A percentile compares a stretch with the other conserved stretches of the same genome.
These are phyloP conservation scores for Globisporangium echinulatum DNA, from an alignment of 352 stramenopile genomes.

Conservation along the genomic window DNA sequence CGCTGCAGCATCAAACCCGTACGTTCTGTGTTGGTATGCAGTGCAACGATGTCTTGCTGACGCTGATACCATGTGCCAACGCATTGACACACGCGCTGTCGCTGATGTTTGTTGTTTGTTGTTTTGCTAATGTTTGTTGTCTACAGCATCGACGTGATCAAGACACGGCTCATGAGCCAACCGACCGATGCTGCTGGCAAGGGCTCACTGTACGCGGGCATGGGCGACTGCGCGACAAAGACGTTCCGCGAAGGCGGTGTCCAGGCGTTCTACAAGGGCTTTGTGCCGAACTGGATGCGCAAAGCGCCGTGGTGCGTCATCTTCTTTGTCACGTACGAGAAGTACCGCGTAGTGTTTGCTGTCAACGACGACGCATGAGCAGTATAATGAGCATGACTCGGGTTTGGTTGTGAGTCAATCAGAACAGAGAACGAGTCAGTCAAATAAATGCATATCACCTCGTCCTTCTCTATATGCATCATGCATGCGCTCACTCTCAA, in stretches of 20 bases:
- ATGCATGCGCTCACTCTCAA: too few species aligned
- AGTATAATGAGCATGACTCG: too few species aligned
- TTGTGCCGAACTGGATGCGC: conserved; percentile 84
- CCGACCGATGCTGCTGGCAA: conserved; percentile 47
- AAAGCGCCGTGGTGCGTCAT: conserved; percentile 83
- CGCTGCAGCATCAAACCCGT: conserved; percentile 70
- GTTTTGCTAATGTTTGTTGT: neutral
- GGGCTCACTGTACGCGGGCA: conserved; percentile 57
- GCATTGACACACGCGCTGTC: too few species aligned
- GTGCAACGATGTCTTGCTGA: neutral
- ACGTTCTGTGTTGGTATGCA: neutral
- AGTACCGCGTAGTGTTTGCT: conserved; percentile 47
- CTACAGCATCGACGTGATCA: conserved; percentile 74
- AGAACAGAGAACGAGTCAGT: too few species aligned
- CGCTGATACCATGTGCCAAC: too few species aligned
- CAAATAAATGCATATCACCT: too few species aligned
- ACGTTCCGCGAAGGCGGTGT: conserved; percentile 64
- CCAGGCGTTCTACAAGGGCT: conserved; percentile 79
- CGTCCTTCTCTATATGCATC: too few species aligned
- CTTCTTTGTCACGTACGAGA: conserved; percentile 86
- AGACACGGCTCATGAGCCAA: conserved; percentile 81
- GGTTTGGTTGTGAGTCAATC: too few species aligned
- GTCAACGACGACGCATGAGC: conserved; percentile 8
- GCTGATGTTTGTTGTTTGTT: neutral
- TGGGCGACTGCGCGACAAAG: conserved; percentile 62